phyloP scores from a whole-genome alignment of 208 protist genomes.

The Naegleria gruberi region DNA sequence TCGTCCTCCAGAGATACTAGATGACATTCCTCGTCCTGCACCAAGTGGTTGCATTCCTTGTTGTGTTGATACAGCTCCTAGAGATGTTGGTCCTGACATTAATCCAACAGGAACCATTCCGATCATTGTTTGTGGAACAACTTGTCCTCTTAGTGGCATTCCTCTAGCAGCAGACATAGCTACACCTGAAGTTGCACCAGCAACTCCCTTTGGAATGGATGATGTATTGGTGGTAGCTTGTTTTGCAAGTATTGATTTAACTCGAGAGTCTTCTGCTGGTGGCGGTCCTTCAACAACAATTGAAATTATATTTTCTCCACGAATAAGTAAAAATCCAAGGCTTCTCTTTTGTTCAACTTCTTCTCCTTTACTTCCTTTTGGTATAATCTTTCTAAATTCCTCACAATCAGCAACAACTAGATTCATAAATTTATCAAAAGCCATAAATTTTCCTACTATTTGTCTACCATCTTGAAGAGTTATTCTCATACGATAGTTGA shows the following conservation, averaged over 20 bases:
- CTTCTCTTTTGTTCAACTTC: constrained; percentile 63
- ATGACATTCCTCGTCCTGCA: background rate
- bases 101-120: background rate
- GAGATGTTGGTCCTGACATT: background rate
- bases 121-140: background rate
- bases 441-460: constrained; percentile 77
- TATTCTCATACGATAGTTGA: constrained; percentile 70
- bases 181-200: background rate
- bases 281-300: constrained; percentile 68
- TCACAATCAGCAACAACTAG: constrained; percentile 70
- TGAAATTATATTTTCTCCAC: constrained; percentile 70
- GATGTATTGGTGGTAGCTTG: background rate
- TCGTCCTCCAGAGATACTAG: background rate
- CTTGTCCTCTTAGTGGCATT: background rate
- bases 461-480: constrained; percentile 64
- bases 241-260: constrained; percentile 14
- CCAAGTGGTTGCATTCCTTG: background rate
- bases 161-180: background rate
- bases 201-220: background rate
- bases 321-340: constrained; percentile 64
- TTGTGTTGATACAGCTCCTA: background rate
- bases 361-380: constrained; percentile 33
- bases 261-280: constrained; percentile 39
- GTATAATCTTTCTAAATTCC: constrained; percentile 57
- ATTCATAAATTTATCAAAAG: constrained; percentile 88